A percentile compares a stretch with the other conserved stretches of the same genome.
Conservation (phyloP, 2,329 filamentous ascomycete species). For the Diaporthe sp. region DNA sequence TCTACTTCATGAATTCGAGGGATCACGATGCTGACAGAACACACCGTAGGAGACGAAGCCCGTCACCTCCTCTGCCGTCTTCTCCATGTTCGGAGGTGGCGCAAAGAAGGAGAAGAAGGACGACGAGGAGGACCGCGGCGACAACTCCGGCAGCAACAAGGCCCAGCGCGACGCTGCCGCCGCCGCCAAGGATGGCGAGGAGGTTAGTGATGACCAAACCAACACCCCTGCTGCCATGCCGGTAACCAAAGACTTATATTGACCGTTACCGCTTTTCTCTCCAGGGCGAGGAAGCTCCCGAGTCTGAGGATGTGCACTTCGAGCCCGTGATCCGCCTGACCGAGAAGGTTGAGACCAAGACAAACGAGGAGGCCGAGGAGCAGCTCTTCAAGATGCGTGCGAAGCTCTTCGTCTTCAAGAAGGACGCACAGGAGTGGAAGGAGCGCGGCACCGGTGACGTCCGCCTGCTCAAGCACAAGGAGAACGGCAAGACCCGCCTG, state of each 20-base stretch:
- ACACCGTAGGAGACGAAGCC: slow-evolving; percentile 48
- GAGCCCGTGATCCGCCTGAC: slow-evolving; percentile 96
- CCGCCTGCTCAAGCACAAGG: slow-evolving; percentile 96
- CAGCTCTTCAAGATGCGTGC: slow-evolving; percentile 99
- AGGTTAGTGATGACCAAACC: slow-evolving; percentile 56
- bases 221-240: neutral
- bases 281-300: slow-evolving; percentile 82
- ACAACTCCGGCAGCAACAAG: slow-evolving; percentile 91
- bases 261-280: slow-evolving; percentile 36
- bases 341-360: slow-evolving; percentile 96
- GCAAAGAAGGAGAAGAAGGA: slow-evolving; percentile 97
- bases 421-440: slow-evolving; percentile 96
- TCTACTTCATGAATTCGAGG: no score
- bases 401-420: slow-evolving; percentile 99
- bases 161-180: slow-evolving; percentile 76
- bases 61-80: slow-evolving; percentile 76
- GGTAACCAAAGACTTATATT: neutral
- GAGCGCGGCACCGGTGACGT: slow-evolving; percentile 98
- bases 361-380: slow-evolving; percentile 98
- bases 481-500: slow-evolving; percentile 96
- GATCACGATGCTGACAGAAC: slow-evolving; percentile 9
- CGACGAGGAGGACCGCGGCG: slow-evolving; percentile 83
- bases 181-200: slow-evolving; percentile 68
- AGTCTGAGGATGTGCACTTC: slow-evolving; percentile 95
- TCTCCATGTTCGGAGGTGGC: slow-evolving; percentile 99